Evolutionary conservation across 495 filamentous ascomycete genomes (phyloP).

Genomic region (Xylaria scruposa): DNA sequence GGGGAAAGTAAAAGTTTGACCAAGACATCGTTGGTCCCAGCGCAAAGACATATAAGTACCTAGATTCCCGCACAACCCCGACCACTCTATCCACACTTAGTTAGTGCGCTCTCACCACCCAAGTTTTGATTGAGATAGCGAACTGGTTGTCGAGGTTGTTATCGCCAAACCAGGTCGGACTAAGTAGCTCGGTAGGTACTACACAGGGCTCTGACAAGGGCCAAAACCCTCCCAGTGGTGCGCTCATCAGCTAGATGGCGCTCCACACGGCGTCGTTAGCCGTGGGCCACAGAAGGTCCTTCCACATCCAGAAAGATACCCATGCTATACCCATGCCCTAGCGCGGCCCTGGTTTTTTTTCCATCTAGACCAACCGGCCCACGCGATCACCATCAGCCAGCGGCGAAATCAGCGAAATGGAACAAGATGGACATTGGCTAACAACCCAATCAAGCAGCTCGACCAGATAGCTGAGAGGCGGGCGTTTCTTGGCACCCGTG

Average conservation of each 20-base stretch:
- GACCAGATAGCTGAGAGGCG: conserved; percentile 6
- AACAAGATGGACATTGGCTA: conserved; percentile 16
- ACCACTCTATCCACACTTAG: neutral
- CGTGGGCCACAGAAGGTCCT: conserved; percentile 26
- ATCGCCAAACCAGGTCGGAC: neutral
- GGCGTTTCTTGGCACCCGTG: conserved; percentile 19
- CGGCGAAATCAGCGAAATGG: conserved; percentile 16
- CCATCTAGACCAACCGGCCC: conserved; percentile 33
- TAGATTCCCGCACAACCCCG: neutral
- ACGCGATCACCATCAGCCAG: conserved; percentile 21
- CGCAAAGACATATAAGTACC: neutral
- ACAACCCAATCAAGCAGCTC: conserved; percentile 21
- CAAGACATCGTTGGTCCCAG: neutral
- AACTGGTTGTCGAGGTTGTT: neutral
- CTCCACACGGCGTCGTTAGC: conserved; percentile 9
- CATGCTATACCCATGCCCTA: conserved; percentile 35
- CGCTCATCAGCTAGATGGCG: neutral
- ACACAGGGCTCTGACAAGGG: no score
- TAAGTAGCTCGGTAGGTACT: no score
- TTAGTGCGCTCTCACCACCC: neutral
- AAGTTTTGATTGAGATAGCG: neutral
- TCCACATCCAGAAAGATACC: conserved; percentile 42
- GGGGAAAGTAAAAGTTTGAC: neutral
- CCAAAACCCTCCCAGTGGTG: neutral
- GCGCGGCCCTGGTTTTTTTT: conserved; percentile 30